phyloP scores from a whole-genome alignment of 1,284 basidiomycete genomes.

The Moesziomyces aphidis region DNA sequence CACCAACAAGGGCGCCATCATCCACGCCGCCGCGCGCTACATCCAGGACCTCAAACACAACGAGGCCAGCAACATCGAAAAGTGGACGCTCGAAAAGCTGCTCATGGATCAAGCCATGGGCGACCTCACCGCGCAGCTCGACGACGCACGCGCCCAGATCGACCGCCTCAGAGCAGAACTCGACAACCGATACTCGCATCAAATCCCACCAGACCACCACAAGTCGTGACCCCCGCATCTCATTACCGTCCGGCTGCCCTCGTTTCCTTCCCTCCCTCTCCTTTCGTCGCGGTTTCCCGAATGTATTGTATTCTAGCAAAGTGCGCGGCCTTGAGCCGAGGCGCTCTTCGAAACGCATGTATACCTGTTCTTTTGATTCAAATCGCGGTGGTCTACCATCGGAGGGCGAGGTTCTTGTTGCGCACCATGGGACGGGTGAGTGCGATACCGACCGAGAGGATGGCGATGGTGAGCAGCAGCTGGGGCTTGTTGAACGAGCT shows the following conservation, averaged over 20 bases:
- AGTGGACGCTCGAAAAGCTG: slow-evolving; percentile 90
- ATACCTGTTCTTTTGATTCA: not conserved
- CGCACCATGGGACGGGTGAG: slow-evolving; percentile 71
- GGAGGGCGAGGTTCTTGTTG: slow-evolving; percentile 21
- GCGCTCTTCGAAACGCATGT: not conserved
- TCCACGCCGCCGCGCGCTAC: slow-evolving; percentile 84
- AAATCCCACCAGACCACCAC: not conserved
- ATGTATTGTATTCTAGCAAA: slow-evolving; percentile 2
- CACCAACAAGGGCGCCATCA: slow-evolving; percentile 82
- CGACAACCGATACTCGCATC: slow-evolving; percentile 10
- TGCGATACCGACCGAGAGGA: slow-evolving; percentile 78
- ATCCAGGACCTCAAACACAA: slow-evolving; percentile 90
- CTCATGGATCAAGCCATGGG: slow-evolving; percentile 82
- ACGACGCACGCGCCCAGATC: slow-evolving; percentile 50
- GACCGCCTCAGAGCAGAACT: slow-evolving; percentile 57
- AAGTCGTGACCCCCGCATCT: not conserved
- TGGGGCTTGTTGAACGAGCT: slow-evolving; percentile 88
- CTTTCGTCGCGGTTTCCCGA: too few relatives aligned
- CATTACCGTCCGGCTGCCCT: not conserved
- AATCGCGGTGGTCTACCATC: slow-evolving; percentile 17
- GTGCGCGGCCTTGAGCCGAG: not conserved
- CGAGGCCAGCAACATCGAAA: slow-evolving; percentile 86
- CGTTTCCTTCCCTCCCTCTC: not conserved
- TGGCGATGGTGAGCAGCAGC: slow-evolving; percentile 83
- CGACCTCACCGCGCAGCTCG: slow-evolving; percentile 63